Evolutionary conservation across 177 flowering plant genomes (phyloP), one percentile per base, ranked within the genome.

Genomic region (Vitis hybrid): DNA sequence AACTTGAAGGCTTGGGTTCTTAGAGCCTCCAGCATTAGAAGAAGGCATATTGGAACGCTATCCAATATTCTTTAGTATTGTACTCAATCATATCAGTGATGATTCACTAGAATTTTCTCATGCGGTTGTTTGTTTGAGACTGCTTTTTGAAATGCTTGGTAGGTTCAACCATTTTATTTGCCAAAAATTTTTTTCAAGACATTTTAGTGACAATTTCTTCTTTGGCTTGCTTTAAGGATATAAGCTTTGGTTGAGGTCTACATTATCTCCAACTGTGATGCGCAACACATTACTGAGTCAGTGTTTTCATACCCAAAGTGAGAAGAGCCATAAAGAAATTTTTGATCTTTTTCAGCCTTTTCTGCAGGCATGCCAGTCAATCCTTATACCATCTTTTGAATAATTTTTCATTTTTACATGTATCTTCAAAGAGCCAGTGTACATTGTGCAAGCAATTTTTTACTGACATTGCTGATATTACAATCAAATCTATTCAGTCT

Each of bases 291-390:
- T 94, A 13, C 61, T 94, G 84, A 93, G 98, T 71, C 97, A 92
- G 79, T 94, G 97, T 86, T 94, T 94, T 66, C 98, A 90, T 79
- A 86, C 97, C 65, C 86, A 87, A 73, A 87, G 79, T 67, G 98
- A 94, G 90, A 92, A 94, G 86, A 91, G 86, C 71, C 98, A 94
- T 73, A 94, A 91, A 82, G 97, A 91, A 73, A 94, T 94, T 74
- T 92, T 92, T 85, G 98, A 92, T 85, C 97, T 91, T 74, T 92
- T 94, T 80, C 85, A 77, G 81, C 97, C 98, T 18, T 90, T 94
- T 77, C 71, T 94, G 77, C 93, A 88, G 98, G 98, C 81, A 85
- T 71, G 88, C 77, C 29, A 76, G 45, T 67, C 54, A 59, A 22
- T 55, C 66, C 48, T 74, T 67, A 31, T 66, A 20, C 50, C 16